Evolutionary conservation across 2,329 filamentous ascomycete species (phyloP).

Genomic region (Exophiala aquamarina): DNA sequence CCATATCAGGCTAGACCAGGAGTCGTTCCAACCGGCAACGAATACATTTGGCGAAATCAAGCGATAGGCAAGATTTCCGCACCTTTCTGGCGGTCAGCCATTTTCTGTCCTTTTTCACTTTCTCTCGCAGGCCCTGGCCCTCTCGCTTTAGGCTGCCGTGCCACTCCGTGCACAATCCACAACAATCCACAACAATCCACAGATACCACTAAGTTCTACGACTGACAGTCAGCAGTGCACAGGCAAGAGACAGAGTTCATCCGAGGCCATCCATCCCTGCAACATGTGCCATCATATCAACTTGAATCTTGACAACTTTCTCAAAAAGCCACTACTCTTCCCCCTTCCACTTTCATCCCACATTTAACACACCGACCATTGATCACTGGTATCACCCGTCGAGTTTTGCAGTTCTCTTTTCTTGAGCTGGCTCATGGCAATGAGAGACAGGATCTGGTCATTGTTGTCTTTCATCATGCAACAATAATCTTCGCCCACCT

Average conservation of each 20-base stretch:
- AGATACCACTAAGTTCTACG: background rate
- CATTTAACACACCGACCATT: too few species aligned
- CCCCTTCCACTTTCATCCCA: too few species aligned
- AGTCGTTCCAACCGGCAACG: background rate
- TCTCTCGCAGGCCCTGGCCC: too few species aligned
- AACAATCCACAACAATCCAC: background rate
- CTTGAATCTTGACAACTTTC: conserved; percentile 10
- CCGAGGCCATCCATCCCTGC: conserved; percentile 9
- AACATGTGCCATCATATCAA: conserved; percentile 12
- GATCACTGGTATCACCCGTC: too few species aligned
- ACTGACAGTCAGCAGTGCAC: background rate
- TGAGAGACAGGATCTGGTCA: background rate
- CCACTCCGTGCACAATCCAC: too few species aligned
- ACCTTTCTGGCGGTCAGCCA: too few species aligned
- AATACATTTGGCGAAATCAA: too few species aligned
- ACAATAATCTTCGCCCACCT: conserved; percentile 1
- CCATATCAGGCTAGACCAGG: too few species aligned
- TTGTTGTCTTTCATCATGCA: background rate
- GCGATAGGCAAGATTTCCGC: too few species aligned
- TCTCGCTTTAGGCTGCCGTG: too few species aligned
- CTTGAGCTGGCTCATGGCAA: conserved; percentile 5
- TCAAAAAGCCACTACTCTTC: background rate
- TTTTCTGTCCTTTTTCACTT: too few species aligned
- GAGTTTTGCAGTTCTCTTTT: background rate
- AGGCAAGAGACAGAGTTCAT: background rate